Evolutionary conservation across 176 grass and related monocot genomes (phyloP), one percentile per base, ranked within the genome.

Genomic region (Oryza officinalis): DNA sequence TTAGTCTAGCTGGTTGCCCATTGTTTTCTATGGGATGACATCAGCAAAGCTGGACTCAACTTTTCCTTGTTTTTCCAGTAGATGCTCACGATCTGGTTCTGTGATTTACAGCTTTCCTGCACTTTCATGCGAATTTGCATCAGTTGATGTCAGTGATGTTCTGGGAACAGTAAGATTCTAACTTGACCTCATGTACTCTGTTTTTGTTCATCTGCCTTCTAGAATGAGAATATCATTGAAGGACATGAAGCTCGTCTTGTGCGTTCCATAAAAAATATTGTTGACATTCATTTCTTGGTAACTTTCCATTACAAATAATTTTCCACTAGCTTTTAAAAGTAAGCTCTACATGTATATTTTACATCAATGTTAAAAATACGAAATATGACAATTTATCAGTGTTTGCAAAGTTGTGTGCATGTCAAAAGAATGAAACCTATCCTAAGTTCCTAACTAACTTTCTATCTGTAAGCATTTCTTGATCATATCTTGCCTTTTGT

Each of bases 41-140:
- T 84, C 8, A n/a, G 50, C 49, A 76, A 84, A 57, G 33, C 40
- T 26, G 40, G 30, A 32, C n/a, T 71, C 61, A 3, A 65, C 71
- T 23, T 28, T 52, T 87, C 25, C 63, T 20, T 61, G 10, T 66
- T 60, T 5, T 77, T 69, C 57, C 25, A 63, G 80, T 69, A 83
- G 65, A 63, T 72, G 30, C 83, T 86, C 57, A 81, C 78, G 72
- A 71, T 71, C 6, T 71, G 40, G 40, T 20, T 72, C 38, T 64
- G 12, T 81, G 31, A 54, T 89, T 90, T 91, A 74, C 83, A 99
- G 97, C 82, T 99, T 99, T 83, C 93, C 97, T 66, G 91, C 97
- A 59, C 93, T 99, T 63, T 99, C 97, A 59, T 99, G 97, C 77
- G 97, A 99, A 92, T 96, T 99, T 84, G 97, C 91, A 85, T 94